phyloP scores from a whole-genome alignment of 164 flowering plant genomes.

The Pachysandra terminalis region DNA sequence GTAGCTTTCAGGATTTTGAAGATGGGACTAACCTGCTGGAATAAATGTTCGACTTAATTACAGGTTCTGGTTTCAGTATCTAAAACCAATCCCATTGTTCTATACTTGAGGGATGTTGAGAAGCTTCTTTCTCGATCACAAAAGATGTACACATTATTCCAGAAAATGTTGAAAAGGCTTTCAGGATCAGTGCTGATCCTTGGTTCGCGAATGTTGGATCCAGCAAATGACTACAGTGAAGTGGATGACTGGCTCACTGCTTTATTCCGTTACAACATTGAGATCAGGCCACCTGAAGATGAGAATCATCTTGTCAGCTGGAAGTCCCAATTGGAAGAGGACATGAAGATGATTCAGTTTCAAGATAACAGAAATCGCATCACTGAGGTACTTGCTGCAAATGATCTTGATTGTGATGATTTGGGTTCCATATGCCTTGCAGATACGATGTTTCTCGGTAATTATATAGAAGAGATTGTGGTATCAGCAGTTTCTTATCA shows the following conservation, averaged over 20 bases:
- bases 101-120: slow-evolving; percentile 86
- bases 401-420: slow-evolving; percentile 90
- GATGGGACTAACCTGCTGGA: background rate
- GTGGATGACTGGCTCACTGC: slow-evolving; percentile 65
- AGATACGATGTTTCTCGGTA: slow-evolving; percentile 70
- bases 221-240: slow-evolving; percentile 36
- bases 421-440: slow-evolving; percentile 62
- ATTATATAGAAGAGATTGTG: slow-evolving; percentile 87
- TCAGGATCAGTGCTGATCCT: slow-evolving; percentile 79
- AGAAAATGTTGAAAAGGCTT: slow-evolving; percentile 77
- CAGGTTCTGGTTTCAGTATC: slow-evolving; percentile 76
- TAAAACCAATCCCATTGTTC: slow-evolving; percentile 60
- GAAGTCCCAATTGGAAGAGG: slow-evolving; percentile 83
- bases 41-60: slow-evolving; percentile 10
- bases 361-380: slow-evolving; percentile 87
- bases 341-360: slow-evolving; percentile 78
- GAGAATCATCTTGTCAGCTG: slow-evolving; percentile 75
- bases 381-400: slow-evolving; percentile 74
- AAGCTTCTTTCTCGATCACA: slow-evolving; percentile 57
- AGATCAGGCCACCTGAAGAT: slow-evolving; percentile 80
- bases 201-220: slow-evolving; percentile 64
- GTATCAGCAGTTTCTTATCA: slow-evolving; percentile 91
- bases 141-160: slow-evolving; percentile 61
- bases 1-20: background rate
- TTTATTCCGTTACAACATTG: slow-evolving; percentile 82